phyloP scores from a whole-genome alignment of 1,284 basidiomycete species.

The Ceratobasidium sp. region DNA sequence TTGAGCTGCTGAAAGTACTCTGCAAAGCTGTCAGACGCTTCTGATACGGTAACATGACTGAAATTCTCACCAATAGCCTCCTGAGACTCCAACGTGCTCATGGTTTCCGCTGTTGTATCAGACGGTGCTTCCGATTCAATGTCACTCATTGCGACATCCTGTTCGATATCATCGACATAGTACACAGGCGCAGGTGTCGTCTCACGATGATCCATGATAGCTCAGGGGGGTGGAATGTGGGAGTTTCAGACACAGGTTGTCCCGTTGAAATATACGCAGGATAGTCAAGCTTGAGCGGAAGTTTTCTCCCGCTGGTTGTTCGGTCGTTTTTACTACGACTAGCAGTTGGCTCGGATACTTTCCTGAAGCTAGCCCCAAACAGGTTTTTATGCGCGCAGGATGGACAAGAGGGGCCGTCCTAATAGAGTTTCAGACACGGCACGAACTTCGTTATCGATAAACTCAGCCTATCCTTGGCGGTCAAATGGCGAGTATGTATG shows the following conservation, averaged over 20 bases:
- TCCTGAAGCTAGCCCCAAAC: neutral
- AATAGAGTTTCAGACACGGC: neutral
- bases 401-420: neutral
- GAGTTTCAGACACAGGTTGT: neutral
- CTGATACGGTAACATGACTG: neutral
- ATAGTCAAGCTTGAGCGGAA: neutral
- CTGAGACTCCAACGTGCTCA: slow-evolving; percentile 34
- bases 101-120: slow-evolving; percentile 31
- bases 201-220: slow-evolving; percentile 5
- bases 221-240: neutral
- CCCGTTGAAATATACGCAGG: neutral
- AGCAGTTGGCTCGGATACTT: neutral
- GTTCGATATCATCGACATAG: slow-evolving; percentile 15
- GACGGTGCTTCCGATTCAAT: slow-evolving; percentile 19
- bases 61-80: slow-evolving; percentile 28
- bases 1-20: slow-evolving; percentile 44
- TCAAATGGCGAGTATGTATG: neutral
- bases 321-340: neutral
- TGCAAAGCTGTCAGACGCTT: neutral
- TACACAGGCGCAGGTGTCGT: slow-evolving; percentile 18
- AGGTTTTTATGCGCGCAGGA: neutral
- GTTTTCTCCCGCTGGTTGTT: neutral
- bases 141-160: slow-evolving; percentile 29
- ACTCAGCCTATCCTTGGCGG: neutral
- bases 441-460: neutral